Base-by-base conservation (phyloP, 208 protist genomes). In the Vickermania ingenoplastis region DNA sequence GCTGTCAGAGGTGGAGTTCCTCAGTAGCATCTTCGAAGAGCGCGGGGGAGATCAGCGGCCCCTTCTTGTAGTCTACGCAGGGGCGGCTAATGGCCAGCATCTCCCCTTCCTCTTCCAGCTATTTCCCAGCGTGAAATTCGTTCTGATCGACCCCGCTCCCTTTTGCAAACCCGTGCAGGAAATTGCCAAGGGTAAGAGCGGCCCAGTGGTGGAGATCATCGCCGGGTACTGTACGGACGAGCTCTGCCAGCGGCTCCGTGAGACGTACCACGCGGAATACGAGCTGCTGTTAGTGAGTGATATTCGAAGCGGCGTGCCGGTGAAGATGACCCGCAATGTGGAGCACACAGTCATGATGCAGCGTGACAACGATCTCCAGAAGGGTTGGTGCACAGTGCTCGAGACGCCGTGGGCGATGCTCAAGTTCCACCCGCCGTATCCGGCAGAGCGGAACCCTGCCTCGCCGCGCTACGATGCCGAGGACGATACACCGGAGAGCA, bases 351-450 rank as follows among this genome's bases (percentile, higher is more conserved):
- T 73, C 0, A 84, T 84, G 70, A 91, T 97, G 41, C 54, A 71
- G 59, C 68, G 58, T 31, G 90, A 96, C 75, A 97, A 95, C 61
- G 67, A 76, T 13, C 59, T 71, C 28, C 95, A 98, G 72, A 59
- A 71, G 58, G 69, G 82, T 23, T 98, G 91, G 91, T 91, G 89
- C 67, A 73, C 72, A 27, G 77, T 87, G 1, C 77, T 98, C 21
- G 59, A 75, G 22, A 89, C 93, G 21, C 31, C 76, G 24, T 69
- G 63, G 5, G 82, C 81, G 23, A 82, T 98, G 82, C 81, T 98
- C 25, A 98, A 98, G 66, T 98, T 98, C 61, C 81, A 97, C 57
- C 89, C 97, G 45, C 94, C 96, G 3, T 98, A 96, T 70, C 83
- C 77, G 4, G 57, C 64, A 27, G 76, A 75, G 31, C 60, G 57